These are phyloP conservation scores for Leccinum insigne DNA, from an alignment of 1,284 basidiomycete genomes.

Conservation along the genomic window DNA sequence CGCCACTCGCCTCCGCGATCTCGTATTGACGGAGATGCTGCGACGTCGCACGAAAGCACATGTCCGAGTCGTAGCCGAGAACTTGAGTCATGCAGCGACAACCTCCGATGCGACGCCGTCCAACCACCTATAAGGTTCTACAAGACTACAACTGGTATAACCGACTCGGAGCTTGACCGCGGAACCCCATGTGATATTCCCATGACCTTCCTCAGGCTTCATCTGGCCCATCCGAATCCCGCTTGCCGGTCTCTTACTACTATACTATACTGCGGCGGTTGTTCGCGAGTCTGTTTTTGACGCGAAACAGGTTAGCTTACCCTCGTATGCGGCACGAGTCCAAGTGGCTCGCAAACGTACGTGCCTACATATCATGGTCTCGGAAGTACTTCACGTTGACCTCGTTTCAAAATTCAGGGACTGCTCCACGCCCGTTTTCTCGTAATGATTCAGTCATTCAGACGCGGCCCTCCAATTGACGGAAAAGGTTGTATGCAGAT, in stretches of 20 bases:
- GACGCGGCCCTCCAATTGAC: conserved; percentile 36
- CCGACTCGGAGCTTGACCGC: background rate
- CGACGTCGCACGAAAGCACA: background rate
- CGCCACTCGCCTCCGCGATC: conserved; percentile 26
- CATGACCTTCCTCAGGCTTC: conserved; percentile 8
- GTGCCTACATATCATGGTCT: conserved; percentile 7
- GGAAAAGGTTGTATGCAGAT: conserved; percentile 34
- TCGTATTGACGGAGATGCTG: conserved; percentile 17
- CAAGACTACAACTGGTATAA: background rate
- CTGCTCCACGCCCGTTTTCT: conserved; percentile 28
- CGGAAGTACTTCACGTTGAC: conserved; percentile 17
- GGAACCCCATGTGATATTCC: background rate
- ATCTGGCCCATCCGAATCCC: conserved; percentile 1
- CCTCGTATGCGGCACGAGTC: conserved; percentile 11
- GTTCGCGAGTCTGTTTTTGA: conserved; percentile 1
- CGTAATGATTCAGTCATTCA: conserved; percentile 34
- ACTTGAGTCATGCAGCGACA: background rate
- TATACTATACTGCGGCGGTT: background rate
- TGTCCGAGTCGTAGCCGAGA: conserved; percentile 1
- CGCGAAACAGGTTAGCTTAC: conserved; percentile 12
- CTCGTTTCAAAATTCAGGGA: conserved; percentile 32
- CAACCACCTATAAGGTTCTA: background rate
- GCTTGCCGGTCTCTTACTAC: conserved; percentile 1
- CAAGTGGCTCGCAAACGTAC: conserved; percentile 14
- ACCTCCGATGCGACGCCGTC: background rate